Base-by-base conservation (phyloP, 805 yeast genomes). In the Metschnikowia cubensis region DNA sequence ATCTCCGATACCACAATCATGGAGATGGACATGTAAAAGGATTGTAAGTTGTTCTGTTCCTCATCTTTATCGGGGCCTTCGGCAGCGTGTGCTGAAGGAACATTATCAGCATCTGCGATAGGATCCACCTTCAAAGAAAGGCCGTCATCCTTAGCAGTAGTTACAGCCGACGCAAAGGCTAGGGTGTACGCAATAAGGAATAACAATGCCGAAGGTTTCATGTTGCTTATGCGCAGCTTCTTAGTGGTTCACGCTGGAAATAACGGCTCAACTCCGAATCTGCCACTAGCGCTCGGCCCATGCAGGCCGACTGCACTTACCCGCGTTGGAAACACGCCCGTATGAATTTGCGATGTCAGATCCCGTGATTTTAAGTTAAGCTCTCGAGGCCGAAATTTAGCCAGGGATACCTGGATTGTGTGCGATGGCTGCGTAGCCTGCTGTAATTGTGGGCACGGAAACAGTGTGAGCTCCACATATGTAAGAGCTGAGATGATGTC, bases 1-100 rank as follows among this genome's bases (percentile, higher is more conserved):
- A 94, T 85, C 68, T 94, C 99, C 29, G 96, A 87, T n/a, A 90
- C 87, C 32, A 88, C 71, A 62, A 94, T 94, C 99, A 94, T 94
- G 14, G 92, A 81, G 33, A 84, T 72, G 1, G 98, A 81, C 84
- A 92, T 82, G 51, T 87, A 59, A 58, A 94, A 85, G 3, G 95
- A 79, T 42, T 51, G 56, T 18, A 52, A 43, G 46, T 55, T 45
- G 34, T 25, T 38, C 20, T 44, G 42, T 15, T 45, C 48, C 25
- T 40, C 50, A 6, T 45, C 45, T 22, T 42, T 37, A 17, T 46
- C 49, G 13, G 39, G 10, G 32, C 14, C 41, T 17, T 49, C 49
- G 22, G 33, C 40, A 6, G 43, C 15, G 15, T 39, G 47, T 14
- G 32, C 34, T 6, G 49, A 45, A 25, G 55, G 57, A 20, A 42